phyloP scores from a whole-genome alignment of 176 grass and related monocot genomes.

The Aegilops tauschii region DNA sequence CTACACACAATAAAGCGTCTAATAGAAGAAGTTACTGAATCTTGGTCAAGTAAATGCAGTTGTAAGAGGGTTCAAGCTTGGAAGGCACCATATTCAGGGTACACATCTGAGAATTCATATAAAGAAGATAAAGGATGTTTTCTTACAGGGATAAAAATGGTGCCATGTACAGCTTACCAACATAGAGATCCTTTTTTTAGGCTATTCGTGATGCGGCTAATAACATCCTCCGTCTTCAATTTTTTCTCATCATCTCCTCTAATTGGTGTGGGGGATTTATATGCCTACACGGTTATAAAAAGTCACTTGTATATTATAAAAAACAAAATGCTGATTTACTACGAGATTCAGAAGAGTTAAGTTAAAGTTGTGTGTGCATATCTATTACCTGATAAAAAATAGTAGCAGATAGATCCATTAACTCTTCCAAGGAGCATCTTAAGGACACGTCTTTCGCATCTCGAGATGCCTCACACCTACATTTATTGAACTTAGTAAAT shows the following conservation, averaged over 20 bases:
- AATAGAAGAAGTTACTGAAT: not conserved
- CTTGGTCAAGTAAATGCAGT: slow-evolving; percentile 1
- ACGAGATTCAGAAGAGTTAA: slow-evolving; percentile 4
- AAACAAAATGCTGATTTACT: not conserved
- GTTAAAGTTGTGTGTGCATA: not conserved
- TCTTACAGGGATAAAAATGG: slow-evolving; percentile 9
- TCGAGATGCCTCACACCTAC: slow-evolving; percentile 66
- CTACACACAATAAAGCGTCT: slow-evolving; percentile 9
- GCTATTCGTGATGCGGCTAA: slow-evolving; percentile 52
- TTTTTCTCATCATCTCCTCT: slow-evolving; percentile 53
- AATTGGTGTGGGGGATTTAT: slow-evolving; percentile 46
- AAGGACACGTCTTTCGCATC: slow-evolving; percentile 71
- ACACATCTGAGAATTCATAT: slow-evolving; percentile 3
- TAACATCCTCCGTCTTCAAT: slow-evolving; percentile 64
- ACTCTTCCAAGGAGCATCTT: slow-evolving; percentile 60
- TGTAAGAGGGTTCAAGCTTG: slow-evolving; percentile 8
- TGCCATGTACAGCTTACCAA: slow-evolving; percentile 52
- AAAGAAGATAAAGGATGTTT: not conserved
- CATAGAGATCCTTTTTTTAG: slow-evolving; percentile 68
- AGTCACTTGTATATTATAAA: not conserved
- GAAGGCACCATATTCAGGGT: slow-evolving; percentile 13
- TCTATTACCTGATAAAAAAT: slow-evolving; percentile 77
- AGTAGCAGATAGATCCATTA: slow-evolving; percentile 80
- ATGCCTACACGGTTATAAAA: slow-evolving; percentile 52
- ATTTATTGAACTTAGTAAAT: slow-evolving; percentile 23